A percentile compares a stretch with the other conserved stretches of the same genome.
Evolutionary conservation across 2,329 filamentous ascomycete species (phyloP).

Genomic region (Chalaropsis ovoidea): DNA sequence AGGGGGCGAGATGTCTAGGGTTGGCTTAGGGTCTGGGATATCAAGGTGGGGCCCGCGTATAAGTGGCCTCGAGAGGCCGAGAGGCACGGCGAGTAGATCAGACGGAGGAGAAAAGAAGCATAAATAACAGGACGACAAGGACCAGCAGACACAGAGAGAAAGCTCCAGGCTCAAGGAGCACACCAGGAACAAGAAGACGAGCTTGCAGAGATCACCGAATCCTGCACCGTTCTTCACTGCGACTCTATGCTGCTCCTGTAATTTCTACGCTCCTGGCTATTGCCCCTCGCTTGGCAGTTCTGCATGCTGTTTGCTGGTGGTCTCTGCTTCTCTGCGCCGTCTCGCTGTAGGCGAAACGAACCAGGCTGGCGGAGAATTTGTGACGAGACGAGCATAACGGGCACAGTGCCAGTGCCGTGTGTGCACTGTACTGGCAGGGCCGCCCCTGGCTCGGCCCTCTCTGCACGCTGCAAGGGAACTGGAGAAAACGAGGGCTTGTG

Average conservation of each 20-base stretch:
- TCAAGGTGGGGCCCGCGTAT: not conserved
- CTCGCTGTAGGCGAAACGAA: not conserved
- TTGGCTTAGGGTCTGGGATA: not conserved
- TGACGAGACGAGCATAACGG: not conserved
- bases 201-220: not conserved
- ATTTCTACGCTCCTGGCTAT: not conserved
- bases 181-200: not conserved
- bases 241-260: constrained; percentile 5
- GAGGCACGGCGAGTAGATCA: not conserved
- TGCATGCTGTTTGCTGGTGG: not conserved
- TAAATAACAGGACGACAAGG: too few relatives aligned
- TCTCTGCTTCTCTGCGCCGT: not conserved
- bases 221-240: not conserved
- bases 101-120: too few relatives aligned
- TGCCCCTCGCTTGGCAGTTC: not conserved
- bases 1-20: not conserved
- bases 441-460: not conserved
- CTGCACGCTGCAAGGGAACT: not conserved
- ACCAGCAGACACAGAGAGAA: too few relatives aligned
- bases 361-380: not conserved
- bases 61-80: not conserved
- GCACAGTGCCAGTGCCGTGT: not conserved
- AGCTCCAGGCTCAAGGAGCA: not conserved
- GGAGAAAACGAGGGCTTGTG: not conserved
- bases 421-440: not conserved